Evolutionary conservation across 2,329 filamentous ascomycete species (phyloP).

Genomic region (Zymoseptoria tritici): DNA sequence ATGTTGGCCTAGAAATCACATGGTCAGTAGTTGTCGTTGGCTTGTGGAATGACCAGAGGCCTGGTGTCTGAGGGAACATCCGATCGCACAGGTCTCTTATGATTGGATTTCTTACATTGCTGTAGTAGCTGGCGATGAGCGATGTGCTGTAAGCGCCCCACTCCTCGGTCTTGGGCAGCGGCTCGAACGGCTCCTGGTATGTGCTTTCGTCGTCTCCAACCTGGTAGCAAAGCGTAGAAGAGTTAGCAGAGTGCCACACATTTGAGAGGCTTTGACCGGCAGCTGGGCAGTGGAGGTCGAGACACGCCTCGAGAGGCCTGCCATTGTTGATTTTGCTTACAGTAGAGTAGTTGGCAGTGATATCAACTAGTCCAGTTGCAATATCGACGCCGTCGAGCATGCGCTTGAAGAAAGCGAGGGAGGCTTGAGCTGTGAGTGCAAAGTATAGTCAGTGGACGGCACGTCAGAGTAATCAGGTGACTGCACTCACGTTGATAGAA

Average conservation of each 20-base stretch:
- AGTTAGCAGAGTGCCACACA: no score
- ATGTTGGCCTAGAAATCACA: not conserved
- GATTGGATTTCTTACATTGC: not conserved
- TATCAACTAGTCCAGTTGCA: not conserved
- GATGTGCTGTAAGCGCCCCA: not conserved
- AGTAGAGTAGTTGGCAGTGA: not conserved
- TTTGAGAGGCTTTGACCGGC: no score
- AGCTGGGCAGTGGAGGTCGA: no score
- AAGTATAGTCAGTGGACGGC: not conserved
- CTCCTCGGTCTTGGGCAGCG: not conserved
- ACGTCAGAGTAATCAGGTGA: not conserved
- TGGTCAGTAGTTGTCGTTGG: no score
- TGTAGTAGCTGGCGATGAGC: not conserved
- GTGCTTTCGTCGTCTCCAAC: not conserved
- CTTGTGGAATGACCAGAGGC: no score
- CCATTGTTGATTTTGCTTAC: no score
- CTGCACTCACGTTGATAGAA: constrained; percentile 32
- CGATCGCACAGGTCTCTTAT: no score
- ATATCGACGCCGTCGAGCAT: constrained; percentile 27
- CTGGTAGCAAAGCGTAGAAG: no score
- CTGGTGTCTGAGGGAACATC: no score
- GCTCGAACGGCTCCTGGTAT: not conserved
- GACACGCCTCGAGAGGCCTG: no score
- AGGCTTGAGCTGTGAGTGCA: constrained; percentile 12
- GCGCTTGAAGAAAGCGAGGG: constrained; percentile 25